Percentiles rank a stretch among this genome's conserved stretches.
These are phyloP conservation scores for Diplodia corticola DNA, from an alignment of 2,329 filamentous ascomycete species.

Conservation along the genomic window DNA sequence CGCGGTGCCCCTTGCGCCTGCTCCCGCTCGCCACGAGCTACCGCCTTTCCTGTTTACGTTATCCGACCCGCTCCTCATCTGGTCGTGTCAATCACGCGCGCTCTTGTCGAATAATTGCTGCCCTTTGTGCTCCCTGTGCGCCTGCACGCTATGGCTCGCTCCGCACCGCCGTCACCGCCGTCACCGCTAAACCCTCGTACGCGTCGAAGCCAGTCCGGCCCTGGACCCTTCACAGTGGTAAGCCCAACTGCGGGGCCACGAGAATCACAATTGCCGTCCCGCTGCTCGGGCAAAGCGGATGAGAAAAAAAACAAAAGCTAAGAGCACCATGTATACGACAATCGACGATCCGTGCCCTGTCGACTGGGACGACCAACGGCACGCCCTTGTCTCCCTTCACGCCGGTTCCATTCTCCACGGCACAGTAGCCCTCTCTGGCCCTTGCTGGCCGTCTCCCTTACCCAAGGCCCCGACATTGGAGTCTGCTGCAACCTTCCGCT, in stretches of 20 bases:
- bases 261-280: neutral
- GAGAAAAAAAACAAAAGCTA: neutral
- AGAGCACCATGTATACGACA: neutral
- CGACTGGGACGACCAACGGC: neutral
- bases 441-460: conserved; percentile 13
- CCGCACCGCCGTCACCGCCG: neutral
- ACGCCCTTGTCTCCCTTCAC: neutral
- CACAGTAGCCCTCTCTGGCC: neutral
- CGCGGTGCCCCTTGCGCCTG: neutral
- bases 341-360: conserved; percentile 12
- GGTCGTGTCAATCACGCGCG: conserved; percentile 5
- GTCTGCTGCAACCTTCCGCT: neutral
- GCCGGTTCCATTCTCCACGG: conserved; percentile 2
- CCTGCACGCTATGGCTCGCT: conserved; percentile 6
- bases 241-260: neutral
- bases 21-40: conserved; percentile 16
- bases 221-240: too few relatives aligned
- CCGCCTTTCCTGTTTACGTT: conserved; percentile 14
- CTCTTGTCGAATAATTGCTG: neutral
- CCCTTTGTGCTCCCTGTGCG: neutral
- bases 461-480: conserved; percentile 18
- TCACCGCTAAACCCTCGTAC: neutral
- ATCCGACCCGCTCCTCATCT: neutral
- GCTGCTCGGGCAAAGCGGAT: neutral
- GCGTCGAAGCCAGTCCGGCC: too few relatives aligned